A percentile compares a stretch with the other conserved stretches of the same genome.
These are phyloP conservation scores for Trichoderma erinaceum DNA, from an alignment of 495 filamentous ascomycete genomes.

Conservation along the genomic window DNA sequence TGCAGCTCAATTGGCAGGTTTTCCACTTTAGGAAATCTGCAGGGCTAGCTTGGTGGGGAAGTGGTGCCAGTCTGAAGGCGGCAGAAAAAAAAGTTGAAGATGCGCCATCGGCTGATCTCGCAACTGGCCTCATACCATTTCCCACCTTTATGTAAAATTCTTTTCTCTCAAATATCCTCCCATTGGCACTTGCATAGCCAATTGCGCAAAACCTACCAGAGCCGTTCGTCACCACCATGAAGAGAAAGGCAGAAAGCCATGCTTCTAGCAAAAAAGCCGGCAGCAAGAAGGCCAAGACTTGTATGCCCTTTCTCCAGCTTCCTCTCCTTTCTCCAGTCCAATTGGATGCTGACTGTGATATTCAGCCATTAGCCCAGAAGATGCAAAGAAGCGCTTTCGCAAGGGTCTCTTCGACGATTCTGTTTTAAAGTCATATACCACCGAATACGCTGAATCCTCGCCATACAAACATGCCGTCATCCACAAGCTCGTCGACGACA, in stretches of 20 bases:
- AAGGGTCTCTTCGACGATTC: constrained; percentile 67
- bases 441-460: constrained; percentile 61
- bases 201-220: background rate
- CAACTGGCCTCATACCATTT: constrained; percentile 11
- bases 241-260: constrained; percentile 42
- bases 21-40: constrained; percentile 5
- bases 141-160: background rate
- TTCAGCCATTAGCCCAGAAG: constrained; percentile 37
- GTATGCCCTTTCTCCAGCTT: constrained; percentile 26
- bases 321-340: constrained; percentile 15
- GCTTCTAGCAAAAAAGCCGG: constrained; percentile 29
- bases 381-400: constrained; percentile 56
- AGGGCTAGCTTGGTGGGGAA: constrained; percentile 9
- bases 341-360: constrained; percentile 20
- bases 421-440: constrained; percentile 60
- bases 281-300: constrained; percentile 38
- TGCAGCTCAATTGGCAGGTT: background rate
- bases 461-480: constrained; percentile 95
- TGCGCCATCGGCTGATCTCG: constrained; percentile 13
- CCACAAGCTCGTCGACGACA: constrained; percentile 63
- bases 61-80: background rate
- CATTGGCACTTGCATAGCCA: background rate
- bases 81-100: constrained; percentile 13
- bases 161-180: background rate
- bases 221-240: constrained; percentile 30